Evolutionary conservation across 257 asterid species (phyloP), one percentile per base, ranked within the genome.

Genomic region (Haberlea rhodopensis): DNA sequence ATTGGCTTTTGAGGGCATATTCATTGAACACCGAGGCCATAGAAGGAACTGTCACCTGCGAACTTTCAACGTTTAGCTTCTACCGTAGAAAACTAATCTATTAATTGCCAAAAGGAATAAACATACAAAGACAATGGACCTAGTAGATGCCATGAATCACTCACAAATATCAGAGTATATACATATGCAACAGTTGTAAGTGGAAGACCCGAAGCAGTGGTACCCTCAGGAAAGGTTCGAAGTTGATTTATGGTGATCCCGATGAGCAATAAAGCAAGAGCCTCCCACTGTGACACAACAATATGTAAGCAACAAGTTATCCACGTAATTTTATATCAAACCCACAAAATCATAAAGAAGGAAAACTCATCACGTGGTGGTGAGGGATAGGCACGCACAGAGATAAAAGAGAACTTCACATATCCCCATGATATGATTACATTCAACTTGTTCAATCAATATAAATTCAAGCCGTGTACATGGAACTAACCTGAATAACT

Each of bases 11-110:
- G 77, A 94, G 68, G 60, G 99, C 99, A 73, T 94, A 94, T 76
- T 94, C 99, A 64, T 94, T 94, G 84, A 74, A 94, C 64, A 94
- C 99, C 25, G 99, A 94, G 31, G 99, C 99, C 88, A 94, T 22
- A 48, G 99, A 94, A 57, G 99, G 99, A 80, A 90, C 86, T 63
- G 96, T 86, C 29, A 94, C 95, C 96, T 94, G 91, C 59, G 57
- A 54, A 37, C n/a, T 20, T 72, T 52, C 59, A 54, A 69, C 73
- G 51, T 56, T 24, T 18, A 71, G 74, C 48, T n/a, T 31, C 57
- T 31, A 27, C 27, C 60, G 65, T 62, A 69, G 29, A 64, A 45
- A 60, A 62, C 13, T 26, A 57, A 48, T 65, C 31, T 31, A 65
- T 40, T 28, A 26, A 56, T n/a, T 26, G 4, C 29, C 26, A 56